phyloP scores from a whole-genome alignment of 2,329 filamentous ascomycete species.

The Xylariaceae sp. region DNA sequence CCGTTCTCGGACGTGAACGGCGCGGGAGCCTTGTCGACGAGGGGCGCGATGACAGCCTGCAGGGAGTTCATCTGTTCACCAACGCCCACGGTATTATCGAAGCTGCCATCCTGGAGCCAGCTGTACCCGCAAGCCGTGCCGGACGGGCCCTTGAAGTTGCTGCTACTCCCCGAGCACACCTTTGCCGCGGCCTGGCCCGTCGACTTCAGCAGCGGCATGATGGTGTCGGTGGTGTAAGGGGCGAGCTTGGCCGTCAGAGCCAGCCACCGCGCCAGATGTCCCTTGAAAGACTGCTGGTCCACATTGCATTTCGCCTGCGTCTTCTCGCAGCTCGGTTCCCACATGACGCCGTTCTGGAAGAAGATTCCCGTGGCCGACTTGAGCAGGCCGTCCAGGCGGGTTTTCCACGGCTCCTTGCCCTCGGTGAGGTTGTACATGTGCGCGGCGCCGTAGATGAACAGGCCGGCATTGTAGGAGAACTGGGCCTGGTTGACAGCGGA shows the following conservation, averaged over 20 bases:
- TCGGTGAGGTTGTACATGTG: constrained; percentile 45
- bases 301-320: constrained; percentile 34
- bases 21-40: constrained; percentile 36
- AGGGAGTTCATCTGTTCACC: constrained; percentile 60
- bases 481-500: constrained; percentile 53
- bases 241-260: constrained; percentile 43
- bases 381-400: constrained; percentile 49
- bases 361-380: constrained; percentile 43
- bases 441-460: constrained; percentile 41
- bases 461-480: constrained; percentile 37
- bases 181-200: constrained; percentile 45
- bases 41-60: constrained; percentile 50
- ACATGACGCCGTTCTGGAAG: constrained; percentile 54
- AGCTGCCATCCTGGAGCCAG: constrained; percentile 50
- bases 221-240: constrained; percentile 28
- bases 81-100: constrained; percentile 54
- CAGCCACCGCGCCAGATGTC: constrained; percentile 51
- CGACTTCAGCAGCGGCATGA: constrained; percentile 29
- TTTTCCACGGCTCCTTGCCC: constrained; percentile 47
- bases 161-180: constrained; percentile 28
- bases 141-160: constrained; percentile 22
- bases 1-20: constrained; percentile 25
- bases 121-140: constrained; percentile 51
- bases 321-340: constrained; percentile 60
- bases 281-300: constrained; percentile 44